These are phyloP conservation scores for Elongisporangium undulatum DNA, from an alignment of 352 stramenopile species.

Conservation along the genomic window DNA sequence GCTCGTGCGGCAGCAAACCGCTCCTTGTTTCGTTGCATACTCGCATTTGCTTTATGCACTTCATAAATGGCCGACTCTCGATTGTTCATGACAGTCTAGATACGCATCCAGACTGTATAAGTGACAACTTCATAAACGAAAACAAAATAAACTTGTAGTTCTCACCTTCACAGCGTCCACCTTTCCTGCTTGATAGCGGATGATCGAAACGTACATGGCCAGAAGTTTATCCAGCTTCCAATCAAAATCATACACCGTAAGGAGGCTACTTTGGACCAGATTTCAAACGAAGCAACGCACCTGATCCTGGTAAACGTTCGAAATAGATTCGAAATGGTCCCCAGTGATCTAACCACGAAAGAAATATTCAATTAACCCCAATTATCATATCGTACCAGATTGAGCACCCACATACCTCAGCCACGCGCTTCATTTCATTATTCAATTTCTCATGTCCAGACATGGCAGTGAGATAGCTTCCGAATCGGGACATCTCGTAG, in stretches of 20 bases:
- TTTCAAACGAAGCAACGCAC: slow-evolving; percentile 15
- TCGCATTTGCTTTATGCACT: slow-evolving; percentile 86
- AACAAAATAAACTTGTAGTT: not conserved
- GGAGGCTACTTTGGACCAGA: slow-evolving; percentile 3
- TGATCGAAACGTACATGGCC: slow-evolving; percentile 83
- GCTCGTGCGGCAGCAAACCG: slow-evolving; percentile 78
- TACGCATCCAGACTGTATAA: slow-evolving; percentile 4
- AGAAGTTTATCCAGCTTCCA: slow-evolving; percentile 74
- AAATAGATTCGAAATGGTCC: slow-evolving; percentile 83
- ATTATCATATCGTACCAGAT: not conserved
- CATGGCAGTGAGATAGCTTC: slow-evolving; percentile 74
- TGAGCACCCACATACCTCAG: slow-evolving; percentile 31
- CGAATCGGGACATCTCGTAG: slow-evolving; percentile 85
- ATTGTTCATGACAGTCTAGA: slow-evolving; percentile 82
- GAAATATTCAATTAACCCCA: not conserved
- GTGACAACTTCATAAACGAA: not conserved
- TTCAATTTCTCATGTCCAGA: slow-evolving; percentile 75
- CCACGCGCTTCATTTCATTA: slow-evolving; percentile 65
- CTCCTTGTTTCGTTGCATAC: slow-evolving; percentile 89
- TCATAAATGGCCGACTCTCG: slow-evolving; percentile 81
- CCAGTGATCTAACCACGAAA: slow-evolving; percentile 37
- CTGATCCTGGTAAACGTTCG: slow-evolving; percentile 86
- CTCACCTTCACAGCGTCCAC: slow-evolving; percentile 83
- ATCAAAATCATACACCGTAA: not conserved
- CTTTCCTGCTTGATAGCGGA: slow-evolving; percentile 82